Evolutionary conservation across 305 asterid species (phyloP).

Genomic region (Euphrasia arctica): DNA sequence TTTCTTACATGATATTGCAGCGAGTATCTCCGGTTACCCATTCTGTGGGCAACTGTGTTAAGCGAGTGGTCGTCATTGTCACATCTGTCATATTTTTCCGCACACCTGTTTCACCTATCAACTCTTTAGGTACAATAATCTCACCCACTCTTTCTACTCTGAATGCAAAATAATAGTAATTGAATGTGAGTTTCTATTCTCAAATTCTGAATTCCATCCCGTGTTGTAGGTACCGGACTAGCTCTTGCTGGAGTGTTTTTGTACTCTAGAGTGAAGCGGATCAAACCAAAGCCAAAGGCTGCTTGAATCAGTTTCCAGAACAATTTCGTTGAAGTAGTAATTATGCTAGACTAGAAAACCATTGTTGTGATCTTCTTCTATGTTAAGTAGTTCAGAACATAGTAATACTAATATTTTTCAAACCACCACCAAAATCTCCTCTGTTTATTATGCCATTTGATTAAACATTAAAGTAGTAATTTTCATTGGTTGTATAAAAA

Average conservation of each 20-base stretch:
- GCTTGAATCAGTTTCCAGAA: slow-evolving; percentile 34
- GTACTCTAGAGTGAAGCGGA: slow-evolving; percentile 76
- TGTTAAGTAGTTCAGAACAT: slow-evolving; percentile 17
- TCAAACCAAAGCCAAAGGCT: slow-evolving; percentile 66
- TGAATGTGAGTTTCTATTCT: not conserved
- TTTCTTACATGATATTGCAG: slow-evolving; percentile 86
- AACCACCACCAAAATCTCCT: too few species aligned
- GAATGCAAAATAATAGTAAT: not conserved
- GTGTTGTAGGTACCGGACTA: slow-evolving; percentile 61
- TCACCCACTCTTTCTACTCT: not conserved
- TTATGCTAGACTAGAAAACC: slow-evolving; percentile 32
- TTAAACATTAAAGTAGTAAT: too few species aligned
- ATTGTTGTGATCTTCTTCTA: slow-evolving; percentile 19
- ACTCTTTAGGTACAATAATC: slow-evolving; percentile 50
- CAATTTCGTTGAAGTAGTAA: slow-evolving; percentile 36
- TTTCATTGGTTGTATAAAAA: too few species aligned
- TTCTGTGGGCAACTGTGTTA: slow-evolving; percentile 95
- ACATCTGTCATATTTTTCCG: slow-evolving; percentile 85
- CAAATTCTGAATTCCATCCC: slow-evolving; percentile 5
- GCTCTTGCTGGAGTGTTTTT: slow-evolving; percentile 75
- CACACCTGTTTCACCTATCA: slow-evolving; percentile 73
- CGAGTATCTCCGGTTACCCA: slow-evolving; percentile 92
- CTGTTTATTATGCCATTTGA: too few species aligned
- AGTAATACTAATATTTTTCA: too few species aligned
- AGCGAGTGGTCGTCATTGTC: slow-evolving; percentile 89